Evolutionary conservation across 495 filamentous ascomycete species (phyloP), one percentile per base, ranked within the genome.

Genomic region (Tuber microsphaerosporum): DNA sequence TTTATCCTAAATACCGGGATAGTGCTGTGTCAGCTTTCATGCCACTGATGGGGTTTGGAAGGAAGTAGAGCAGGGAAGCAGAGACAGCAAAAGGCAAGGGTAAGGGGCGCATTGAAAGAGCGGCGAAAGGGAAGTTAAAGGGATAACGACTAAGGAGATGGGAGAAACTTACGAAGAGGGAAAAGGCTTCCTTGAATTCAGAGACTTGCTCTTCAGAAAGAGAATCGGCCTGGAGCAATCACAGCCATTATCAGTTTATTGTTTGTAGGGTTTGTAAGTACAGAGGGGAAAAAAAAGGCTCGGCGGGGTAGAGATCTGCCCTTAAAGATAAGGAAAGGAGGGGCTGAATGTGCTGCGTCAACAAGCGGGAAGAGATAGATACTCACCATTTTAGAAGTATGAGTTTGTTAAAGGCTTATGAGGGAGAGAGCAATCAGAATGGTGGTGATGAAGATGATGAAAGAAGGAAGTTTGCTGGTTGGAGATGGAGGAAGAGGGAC

Each of bases 141-240:
- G 19, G 73, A 71, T 31, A 73, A 61, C 46, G 51, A 39, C 39
- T 26, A 39, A 34, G 37, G 26, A 44, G 37, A 41, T 51, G 41
- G 70, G 70, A 56, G 45, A 69, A 31, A 94, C 95, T 92, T 89
- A 99, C 95, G 86, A 99, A 99, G 51, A 99, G 91, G 84, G 95
- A 99, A 88, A 99, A 99, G 70, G 95, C 95, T 88, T 99, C 96
- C 91, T 98, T 99, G 87, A 98, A 99, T 88, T 99, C 95, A 84
- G 94, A 97, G 82, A 99, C 94, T 89, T 99, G 95, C 86, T 99
- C 95, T 88, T 98, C 95, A 81, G 95, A 97, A 79, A 99, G 90
- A 84, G 93, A 91, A 84, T 96, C 93, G 84, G 93, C 93, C 93
- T 95, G 83, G 81, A 73, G 76, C 41, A 69, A 74, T 34, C 10